Percentiles rank a stretch among this genome's conserved stretches.
phyloP scores from a whole-genome alignment of 2,329 filamentous ascomycete species.

The Aspergillus persii region DNA sequence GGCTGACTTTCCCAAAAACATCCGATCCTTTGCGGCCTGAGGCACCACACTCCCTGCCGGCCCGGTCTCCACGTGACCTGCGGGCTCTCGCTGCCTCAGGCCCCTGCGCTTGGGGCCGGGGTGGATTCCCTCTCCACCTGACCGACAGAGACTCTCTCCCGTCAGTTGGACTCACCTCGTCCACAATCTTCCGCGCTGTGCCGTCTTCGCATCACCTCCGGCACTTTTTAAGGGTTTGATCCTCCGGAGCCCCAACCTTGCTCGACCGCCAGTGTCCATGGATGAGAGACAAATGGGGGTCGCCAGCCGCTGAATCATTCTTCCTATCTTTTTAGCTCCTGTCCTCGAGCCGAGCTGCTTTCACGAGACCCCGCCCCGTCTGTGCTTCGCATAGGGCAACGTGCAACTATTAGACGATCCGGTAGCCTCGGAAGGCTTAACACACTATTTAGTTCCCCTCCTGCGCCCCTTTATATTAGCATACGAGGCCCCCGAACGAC shows the following conservation, averaged over 20 bases:
- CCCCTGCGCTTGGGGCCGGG: conserved; percentile 9
- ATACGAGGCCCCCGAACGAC: conserved; percentile 3
- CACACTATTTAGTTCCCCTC: conserved; percentile 4
- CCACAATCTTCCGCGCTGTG: conserved; percentile 15
- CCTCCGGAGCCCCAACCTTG: conserved; percentile 9
- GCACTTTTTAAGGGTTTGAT: conserved; percentile 8
- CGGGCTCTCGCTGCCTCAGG: conserved; percentile 23
- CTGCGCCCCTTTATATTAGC: not conserved
- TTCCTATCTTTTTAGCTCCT: conserved; percentile 21
- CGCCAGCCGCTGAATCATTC: conserved; percentile 21
- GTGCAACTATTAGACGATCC: conserved; percentile 23
- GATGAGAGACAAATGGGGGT: conserved; percentile 19
- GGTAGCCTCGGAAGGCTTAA: conserved; percentile 26
- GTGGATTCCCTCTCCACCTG: conserved; percentile 19
- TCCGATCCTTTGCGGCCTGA: conserved; percentile 19
- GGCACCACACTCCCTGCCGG: conserved; percentile 6
- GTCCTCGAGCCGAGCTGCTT: conserved; percentile 27
- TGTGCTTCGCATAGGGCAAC: conserved; percentile 31
- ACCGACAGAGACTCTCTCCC: conserved; percentile 16
- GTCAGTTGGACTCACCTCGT: conserved; percentile 9
- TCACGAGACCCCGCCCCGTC: conserved; percentile 26
- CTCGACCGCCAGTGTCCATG: conserved; percentile 3
- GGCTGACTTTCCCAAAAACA: conserved; percentile 31
- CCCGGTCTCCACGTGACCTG: conserved; percentile 22
- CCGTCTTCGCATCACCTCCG: conserved; percentile 8